phyloP scores from a whole-genome alignment of 225 moss, liverwort and hornwort species.

The Rhytidiadelphus loreus region DNA sequence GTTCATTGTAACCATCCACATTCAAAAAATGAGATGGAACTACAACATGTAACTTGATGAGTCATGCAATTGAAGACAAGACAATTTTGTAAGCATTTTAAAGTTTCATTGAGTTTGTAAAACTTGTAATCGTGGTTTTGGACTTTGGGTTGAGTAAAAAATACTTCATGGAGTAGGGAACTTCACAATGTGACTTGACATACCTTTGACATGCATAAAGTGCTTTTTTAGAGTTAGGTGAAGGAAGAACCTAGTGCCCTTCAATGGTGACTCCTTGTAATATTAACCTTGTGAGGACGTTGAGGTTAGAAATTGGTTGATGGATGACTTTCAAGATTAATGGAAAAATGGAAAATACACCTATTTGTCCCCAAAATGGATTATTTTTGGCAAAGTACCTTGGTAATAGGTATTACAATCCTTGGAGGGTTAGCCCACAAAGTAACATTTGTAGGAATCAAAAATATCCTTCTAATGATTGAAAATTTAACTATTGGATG shows the following conservation, averaged over 20 bases:
- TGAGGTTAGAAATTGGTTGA: not conserved
- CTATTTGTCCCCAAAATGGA: not conserved
- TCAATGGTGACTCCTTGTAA: accelerated
- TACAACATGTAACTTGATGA: not conserved
- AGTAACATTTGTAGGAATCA: not conserved
- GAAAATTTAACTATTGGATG: accelerated
- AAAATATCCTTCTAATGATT: not conserved
- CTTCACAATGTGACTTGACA: accelerated
- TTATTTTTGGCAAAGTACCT: not conserved
- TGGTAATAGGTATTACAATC: too few relatives aligned
- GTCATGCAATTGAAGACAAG: not conserved
- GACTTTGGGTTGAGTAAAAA: too few relatives aligned
- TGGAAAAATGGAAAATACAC: not conserved
- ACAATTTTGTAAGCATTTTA: not conserved
- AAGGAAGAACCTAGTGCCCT: too few relatives aligned
- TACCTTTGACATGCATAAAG: not conserved
- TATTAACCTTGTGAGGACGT: not conserved
- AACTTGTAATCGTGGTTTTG: accelerated
- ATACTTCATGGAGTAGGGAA: not conserved
- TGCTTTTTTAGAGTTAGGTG: too few relatives aligned
- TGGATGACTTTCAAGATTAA: not conserved
- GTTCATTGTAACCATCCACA: too few relatives aligned
- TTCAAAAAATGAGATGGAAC: not conserved
- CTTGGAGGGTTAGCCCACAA: too few relatives aligned
- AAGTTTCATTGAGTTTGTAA: not conserved